Percentiles rank a stretch among this genome's conserved stretches.
Conservation (phyloP, 768 basidiomycete species). For the Mycena rebaudengoi region DNA sequence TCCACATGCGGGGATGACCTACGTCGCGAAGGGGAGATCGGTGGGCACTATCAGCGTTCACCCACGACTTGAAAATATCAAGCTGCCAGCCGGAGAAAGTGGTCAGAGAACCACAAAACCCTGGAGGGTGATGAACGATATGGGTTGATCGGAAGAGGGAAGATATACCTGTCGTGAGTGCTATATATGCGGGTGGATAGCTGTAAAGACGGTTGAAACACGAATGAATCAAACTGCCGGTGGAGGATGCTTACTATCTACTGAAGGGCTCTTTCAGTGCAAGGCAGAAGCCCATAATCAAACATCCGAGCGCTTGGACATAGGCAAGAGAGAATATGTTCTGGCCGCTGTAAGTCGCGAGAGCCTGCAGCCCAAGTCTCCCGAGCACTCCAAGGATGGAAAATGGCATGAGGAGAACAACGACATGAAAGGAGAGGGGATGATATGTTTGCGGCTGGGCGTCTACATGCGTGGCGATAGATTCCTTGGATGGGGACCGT, state of each 20-base stretch:
- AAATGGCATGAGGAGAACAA: conserved; percentile 79
- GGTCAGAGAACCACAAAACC: conserved; percentile 95
- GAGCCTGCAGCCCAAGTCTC: conserved; percentile 78
- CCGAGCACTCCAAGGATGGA: conserved; percentile 89
- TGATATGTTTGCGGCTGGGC: conserved; percentile 43
- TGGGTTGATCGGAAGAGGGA: not conserved
- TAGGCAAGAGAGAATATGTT: conserved; percentile 87
- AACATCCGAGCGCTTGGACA: conserved; percentile 87
- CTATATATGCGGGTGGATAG: conserved; percentile 89
- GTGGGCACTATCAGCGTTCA: conserved; percentile 64
- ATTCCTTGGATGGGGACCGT: conserved; percentile 46
- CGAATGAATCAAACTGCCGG: not conserved
- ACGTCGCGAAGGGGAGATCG: conserved; percentile 80
- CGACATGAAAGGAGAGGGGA: conserved; percentile 69
- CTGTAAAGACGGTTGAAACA: conserved; percentile 49
- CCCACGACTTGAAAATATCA: conserved; percentile 87
- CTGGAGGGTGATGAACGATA: conserved; percentile 47
- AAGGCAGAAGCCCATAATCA: conserved; percentile 87
- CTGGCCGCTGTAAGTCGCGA: conserved; percentile 76
- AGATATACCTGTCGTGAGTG: conserved; percentile 78
- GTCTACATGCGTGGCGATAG: conserved; percentile 37
- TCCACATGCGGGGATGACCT: conserved; percentile 40
- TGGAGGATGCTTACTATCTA: conserved; percentile 66
- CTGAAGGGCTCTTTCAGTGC: conserved; percentile 77
- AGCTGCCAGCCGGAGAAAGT: conserved; percentile 97